Percentiles rank a stretch among this genome's conserved stretches.
phyloP scores from a whole-genome alignment of 2,329 filamentous ascomycete species.

The Cladosporium colombiae region DNA sequence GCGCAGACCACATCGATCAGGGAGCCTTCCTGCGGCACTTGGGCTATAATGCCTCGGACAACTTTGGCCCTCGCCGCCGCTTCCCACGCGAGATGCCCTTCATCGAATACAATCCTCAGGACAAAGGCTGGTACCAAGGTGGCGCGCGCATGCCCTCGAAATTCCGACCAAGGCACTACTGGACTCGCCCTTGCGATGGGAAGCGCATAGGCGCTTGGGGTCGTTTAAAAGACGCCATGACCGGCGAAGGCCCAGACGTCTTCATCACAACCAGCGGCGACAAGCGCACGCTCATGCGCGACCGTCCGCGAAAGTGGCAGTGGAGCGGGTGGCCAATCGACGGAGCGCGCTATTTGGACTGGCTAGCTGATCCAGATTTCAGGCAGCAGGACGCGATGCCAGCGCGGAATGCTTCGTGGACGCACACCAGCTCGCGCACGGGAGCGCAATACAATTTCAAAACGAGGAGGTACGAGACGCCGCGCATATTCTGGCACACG shows the following conservation, averaged over 20 bases:
- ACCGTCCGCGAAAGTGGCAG: constrained; percentile 39
- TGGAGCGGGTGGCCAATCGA: constrained; percentile 40
- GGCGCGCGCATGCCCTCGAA: constrained; percentile 23
- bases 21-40: background rate
- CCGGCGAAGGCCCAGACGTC: constrained; percentile 48
- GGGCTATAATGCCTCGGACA: background rate
- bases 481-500: background rate
- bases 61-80: constrained; percentile 29
- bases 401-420: constrained; percentile 24
- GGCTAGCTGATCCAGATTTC: constrained; percentile 33
- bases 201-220: constrained; percentile 40
- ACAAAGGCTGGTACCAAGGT: constrained; percentile 30
- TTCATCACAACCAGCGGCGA: constrained; percentile 44
- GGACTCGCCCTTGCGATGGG: constrained; percentile 49
- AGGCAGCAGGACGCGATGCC: constrained; percentile 39
- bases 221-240: constrained; percentile 46
- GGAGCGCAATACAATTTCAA: constrained; percentile 33
- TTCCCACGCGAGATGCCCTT: constrained; percentile 33
- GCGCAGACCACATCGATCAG: constrained; percentile 2
- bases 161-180: constrained; percentile 43
- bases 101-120: constrained; percentile 24
- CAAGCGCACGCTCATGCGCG: constrained; percentile 40
- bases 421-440: constrained; percentile 24
- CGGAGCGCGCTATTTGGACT: constrained; percentile 25
- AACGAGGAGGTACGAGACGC: constrained; percentile 30